Evolutionary conservation across 163 green algal genomes (phyloP).

Genomic region (Trebouxia gelatinosa): DNA sequence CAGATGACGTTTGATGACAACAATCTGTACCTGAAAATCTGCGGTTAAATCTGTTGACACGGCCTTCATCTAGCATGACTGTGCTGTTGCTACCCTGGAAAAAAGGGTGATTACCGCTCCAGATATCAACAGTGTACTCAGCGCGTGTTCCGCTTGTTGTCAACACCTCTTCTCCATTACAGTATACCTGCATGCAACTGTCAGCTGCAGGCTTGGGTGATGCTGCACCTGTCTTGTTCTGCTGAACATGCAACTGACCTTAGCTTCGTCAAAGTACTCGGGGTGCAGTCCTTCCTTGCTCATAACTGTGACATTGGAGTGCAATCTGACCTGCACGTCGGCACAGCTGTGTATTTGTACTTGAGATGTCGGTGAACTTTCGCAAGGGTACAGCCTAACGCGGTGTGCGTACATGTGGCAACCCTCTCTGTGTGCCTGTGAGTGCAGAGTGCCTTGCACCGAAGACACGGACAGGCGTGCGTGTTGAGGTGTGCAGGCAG

Average conservation of each 20-base stretch:
- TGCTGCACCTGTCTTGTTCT: background rate
- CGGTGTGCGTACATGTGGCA: background rate
- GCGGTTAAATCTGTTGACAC: conserved; percentile 43
- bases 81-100: conserved; percentile 52
- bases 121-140: conserved; percentile 86
- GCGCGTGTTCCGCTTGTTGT: conserved; percentile 82
- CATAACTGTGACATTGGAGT: conserved; percentile 9
- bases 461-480: no score
- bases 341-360: no score
- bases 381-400: no score
- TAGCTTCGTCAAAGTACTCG: conserved; percentile 80
- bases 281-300: conserved; percentile 91
- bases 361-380: no score
- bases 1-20: background rate
- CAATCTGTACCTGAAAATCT: conserved; percentile 17
- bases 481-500: no score
- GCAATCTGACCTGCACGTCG: background rate
- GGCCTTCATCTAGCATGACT: conserved; percentile 80
- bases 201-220: background rate
- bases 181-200: conserved; percentile 47
- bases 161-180: conserved; percentile 90
- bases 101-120: conserved; percentile 92
- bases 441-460: conserved; percentile 1
- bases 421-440: background rate
- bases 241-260: conserved; percentile 49